These are phyloP conservation scores for Leptographium galeiforme DNA, from an alignment of 2,329 filamentous ascomycete genomes.

Conservation along the genomic window DNA sequence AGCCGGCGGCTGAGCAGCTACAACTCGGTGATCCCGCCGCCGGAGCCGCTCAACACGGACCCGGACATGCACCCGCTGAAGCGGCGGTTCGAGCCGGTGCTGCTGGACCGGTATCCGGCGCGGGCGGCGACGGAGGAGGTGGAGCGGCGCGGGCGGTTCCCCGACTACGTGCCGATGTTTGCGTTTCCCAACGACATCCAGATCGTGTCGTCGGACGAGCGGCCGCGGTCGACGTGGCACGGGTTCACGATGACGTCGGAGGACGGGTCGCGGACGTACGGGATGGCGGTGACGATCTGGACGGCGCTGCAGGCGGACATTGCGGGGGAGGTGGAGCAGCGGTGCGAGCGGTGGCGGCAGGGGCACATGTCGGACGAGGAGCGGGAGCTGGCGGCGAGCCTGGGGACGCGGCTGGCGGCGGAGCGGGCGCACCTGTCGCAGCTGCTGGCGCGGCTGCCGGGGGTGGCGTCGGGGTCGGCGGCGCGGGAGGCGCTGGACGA, in stretches of 20 bases:
- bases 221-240: slow-evolving; percentile 94
- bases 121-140: slow-evolving; percentile 70
- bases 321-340: slow-evolving; percentile 69
- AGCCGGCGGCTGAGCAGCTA: slow-evolving; percentile 89
- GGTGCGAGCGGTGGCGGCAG: slow-evolving; percentile 76
- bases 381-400: slow-evolving; percentile 77
- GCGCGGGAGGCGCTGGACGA: slow-evolving; percentile 81
- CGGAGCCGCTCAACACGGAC: slow-evolving; percentile 77
- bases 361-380: slow-evolving; percentile 82
- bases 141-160: slow-evolving; percentile 70
- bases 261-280: slow-evolving; percentile 84
- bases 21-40: slow-evolving; percentile 91
- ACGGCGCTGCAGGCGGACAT: slow-evolving; percentile 70
- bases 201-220: slow-evolving; percentile 87
- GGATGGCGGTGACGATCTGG: slow-evolving; percentile 86
- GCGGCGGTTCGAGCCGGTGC: slow-evolving; percentile 86
- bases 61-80: slow-evolving; percentile 93
- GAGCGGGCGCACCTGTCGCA: slow-evolving; percentile 86
- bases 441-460: slow-evolving; percentile 70
- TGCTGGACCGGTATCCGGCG: slow-evolving; percentile 86
- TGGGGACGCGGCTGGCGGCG: slow-evolving; percentile 73
- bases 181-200: slow-evolving; percentile 97
- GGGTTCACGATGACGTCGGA: slow-evolving; percentile 96
- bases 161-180: slow-evolving; percentile 98
- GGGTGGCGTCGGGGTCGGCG: slow-evolving; percentile 63